Evolutionary conservation across 768 basidiomycete genomes (phyloP), one percentile per base, ranked within the genome.

Genomic region (Termitomyces sp.): DNA sequence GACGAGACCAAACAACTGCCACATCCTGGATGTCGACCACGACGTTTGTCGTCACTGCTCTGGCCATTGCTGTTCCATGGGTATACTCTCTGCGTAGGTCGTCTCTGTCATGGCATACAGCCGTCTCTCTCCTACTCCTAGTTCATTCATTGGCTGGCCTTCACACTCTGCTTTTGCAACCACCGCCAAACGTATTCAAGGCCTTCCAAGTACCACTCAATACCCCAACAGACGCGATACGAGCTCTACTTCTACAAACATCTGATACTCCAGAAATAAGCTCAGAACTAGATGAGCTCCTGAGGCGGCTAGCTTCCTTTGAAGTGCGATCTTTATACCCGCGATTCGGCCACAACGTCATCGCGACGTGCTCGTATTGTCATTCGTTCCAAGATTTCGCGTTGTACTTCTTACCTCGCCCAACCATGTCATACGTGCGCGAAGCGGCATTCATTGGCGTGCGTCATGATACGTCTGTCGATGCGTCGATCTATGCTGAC

Each of bases 301-400:
- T 91, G 53, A 80, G 72, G 55, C 76, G 81, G 47, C 73, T 91
- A 12, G 76, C 77, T 32, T 79, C 81, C 20, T 80, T 82, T 63
- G 88, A 87, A 37, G 71, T 78, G 58, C 80, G 89, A 55, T 71
- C 76, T 0, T 66, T 80, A 45, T 91, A 89, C 64, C 63, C 65
- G 61, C 89, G 89, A 56, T 88, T 89, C 59, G 89, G 89, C 24
- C 89, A 91, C 69, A 69, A 77, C 27, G 81, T 82, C 5, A 69
- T 91, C 16, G 74, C 83, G 45, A 79, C 77, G 8, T 91, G 89
- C 70, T 76, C 77, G n/a, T 83, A 86, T 66, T 91, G 89, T 69
- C 77, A 76, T 22, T 81, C 84, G 14, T 76, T 76, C 51, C 68
- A 79, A 27, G 88, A 91, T 57, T 90, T 81, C 66, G 78, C 78